These are phyloP conservation scores for Citrus reticulata DNA, from an alignment of 345 rosid genomes.

Conservation along the genomic window DNA sequence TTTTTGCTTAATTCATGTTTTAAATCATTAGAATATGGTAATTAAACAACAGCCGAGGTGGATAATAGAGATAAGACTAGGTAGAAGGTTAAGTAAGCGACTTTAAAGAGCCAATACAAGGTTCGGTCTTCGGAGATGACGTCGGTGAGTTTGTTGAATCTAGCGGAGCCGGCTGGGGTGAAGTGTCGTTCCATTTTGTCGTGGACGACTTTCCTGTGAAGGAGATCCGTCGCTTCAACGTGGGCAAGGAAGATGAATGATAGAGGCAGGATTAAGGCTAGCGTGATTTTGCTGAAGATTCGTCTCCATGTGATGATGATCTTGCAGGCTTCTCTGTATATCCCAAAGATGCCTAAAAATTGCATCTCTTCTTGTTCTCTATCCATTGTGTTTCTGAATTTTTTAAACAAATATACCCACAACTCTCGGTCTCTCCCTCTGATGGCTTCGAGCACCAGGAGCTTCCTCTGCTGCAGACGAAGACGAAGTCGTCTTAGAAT, in stretches of 20 bases:
- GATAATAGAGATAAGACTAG: constrained; percentile 43
- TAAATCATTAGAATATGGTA: no score
- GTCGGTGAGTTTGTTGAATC: constrained; percentile 22
- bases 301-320: constrained; percentile 36
- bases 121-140: constrained; percentile 24
- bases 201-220: not conserved
- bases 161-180: constrained; percentile 20
- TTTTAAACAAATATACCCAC: no score
- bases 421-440: no score
- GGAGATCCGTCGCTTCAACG: constrained; percentile 26
- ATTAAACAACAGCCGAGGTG: constrained; percentile 48
- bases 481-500: no score
- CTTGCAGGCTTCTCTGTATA: constrained; percentile 44
- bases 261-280: constrained; percentile 51
- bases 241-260: constrained; percentile 50
- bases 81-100: constrained; percentile 28
- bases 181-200: constrained; percentile 12
- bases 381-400: constrained; percentile 29
- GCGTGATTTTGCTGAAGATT: constrained; percentile 45
- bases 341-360: constrained; percentile 42
- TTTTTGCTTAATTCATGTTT: no score
- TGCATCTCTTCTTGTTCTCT: constrained; percentile 59
- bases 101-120: constrained; percentile 24
- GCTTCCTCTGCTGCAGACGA: no score
- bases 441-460: no score